phyloP scores from a whole-genome alignment of 2,329 filamentous ascomycete species.

The Kalmusia sp. region DNA sequence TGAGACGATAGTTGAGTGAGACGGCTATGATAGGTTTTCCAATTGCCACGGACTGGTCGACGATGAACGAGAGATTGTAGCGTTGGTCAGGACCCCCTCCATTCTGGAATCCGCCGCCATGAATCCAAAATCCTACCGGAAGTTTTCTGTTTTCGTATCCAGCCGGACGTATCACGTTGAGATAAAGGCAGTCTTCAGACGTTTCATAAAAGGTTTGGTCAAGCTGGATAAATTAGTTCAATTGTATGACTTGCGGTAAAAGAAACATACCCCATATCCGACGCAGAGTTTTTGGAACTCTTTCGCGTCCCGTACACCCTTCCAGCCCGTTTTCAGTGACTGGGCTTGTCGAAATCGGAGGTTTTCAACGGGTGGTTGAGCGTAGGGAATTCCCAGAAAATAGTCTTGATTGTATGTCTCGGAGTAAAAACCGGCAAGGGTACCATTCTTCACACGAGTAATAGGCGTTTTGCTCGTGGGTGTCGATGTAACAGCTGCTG shows the following conservation, averaged over 20 bases:
- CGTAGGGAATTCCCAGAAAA: constrained; percentile 58
- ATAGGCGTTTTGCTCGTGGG: background rate
- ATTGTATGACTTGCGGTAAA: background rate
- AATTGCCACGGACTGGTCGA: constrained; percentile 46
- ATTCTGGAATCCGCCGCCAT: constrained; percentile 39
- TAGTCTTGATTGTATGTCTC: constrained; percentile 49
- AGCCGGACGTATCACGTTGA: constrained; percentile 64
- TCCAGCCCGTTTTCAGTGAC: constrained; percentile 51
- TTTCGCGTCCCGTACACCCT: constrained; percentile 45
- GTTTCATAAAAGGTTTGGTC: constrained; percentile 54
- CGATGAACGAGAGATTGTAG: constrained; percentile 66
- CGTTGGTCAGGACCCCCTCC: constrained; percentile 52
- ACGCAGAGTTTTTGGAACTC: constrained; percentile 37
- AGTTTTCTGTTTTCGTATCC: constrained; percentile 52
- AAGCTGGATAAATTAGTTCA: constrained; percentile 38
- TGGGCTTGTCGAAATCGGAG: constrained; percentile 59
- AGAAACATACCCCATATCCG: constrained; percentile 4
- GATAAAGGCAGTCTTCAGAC: constrained; percentile 67
- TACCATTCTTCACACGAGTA: constrained; percentile 43
- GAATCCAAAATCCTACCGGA: constrained; percentile 65
- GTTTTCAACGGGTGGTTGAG: constrained; percentile 33
- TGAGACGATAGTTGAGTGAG: constrained; percentile 44
- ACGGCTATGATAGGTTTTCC: constrained; percentile 21
- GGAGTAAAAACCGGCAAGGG: constrained; percentile 43
- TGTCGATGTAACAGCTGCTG: background rate